Base-by-base conservation (phyloP, 1,284 basidiomycete genomes). In the Cryptococcus hybrid region DNA sequence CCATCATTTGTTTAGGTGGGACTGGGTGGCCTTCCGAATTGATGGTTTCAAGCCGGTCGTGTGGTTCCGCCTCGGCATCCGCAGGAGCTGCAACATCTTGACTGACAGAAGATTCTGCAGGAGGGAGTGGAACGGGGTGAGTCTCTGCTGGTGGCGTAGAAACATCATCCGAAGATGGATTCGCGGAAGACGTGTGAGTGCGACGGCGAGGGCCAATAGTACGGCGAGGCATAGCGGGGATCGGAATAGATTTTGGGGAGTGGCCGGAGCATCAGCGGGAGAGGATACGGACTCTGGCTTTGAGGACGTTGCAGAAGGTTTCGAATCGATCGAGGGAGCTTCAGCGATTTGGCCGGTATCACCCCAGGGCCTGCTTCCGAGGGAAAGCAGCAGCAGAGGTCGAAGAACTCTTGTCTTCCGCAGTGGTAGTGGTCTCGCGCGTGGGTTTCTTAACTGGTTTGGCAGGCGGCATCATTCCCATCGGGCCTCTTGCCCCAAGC, bases 401-500 rank as follows among this genome's bases (percentile, higher is more conserved):
- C 24, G 49, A 38, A 34, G 44, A 12, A 46, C 51, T 35, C 11
- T 50, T 34, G 5, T 46, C 43, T n/a, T 56, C 46, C 5, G 45
- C 42, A 12, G 52, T 34, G 2, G 51, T 44, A 2, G 58, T 12
- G 3, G 39, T 15, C 11, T 51, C 38, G 11, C 37, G 40, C 2
- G 59, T 57, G 7, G 59, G 57, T 46, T 69, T 68, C 15, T 64
- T 47, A 12, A 57, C 59, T 4, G 69, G 69, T 50, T 71, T 73
- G 59, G 66, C 34, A 12, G 49, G 37, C 15, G 46, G 46, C 57
- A 70, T 69, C 69, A 76, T 69, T 5, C 73, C 77, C 74, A 78
- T 77, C 18, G 75, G 75, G 13, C 77, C 80, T 38, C 76, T 74
- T 6, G 78, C 81, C 39, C 77, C 80, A 42, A 78, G 68, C 60